Conservation (phyloP, 768 basidiomycete species). For the Boletus bicolor region DNA sequence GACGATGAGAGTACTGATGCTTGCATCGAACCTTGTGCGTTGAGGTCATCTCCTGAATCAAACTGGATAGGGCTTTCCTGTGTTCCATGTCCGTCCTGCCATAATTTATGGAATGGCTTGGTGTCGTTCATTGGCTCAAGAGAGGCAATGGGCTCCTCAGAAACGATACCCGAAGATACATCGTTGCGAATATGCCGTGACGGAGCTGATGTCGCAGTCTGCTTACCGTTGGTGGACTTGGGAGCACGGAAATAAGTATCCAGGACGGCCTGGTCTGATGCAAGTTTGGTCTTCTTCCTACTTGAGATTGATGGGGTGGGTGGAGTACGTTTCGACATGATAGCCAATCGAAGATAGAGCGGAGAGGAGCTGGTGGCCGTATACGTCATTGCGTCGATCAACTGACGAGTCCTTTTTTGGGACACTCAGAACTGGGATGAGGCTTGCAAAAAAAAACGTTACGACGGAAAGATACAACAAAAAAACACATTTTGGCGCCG, state of each 20-base stretch:
- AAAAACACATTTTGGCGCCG: background rate
- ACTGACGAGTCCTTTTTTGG: slow-evolving; percentile 19
- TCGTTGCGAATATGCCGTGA: slow-evolving; percentile 18
- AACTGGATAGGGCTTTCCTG: slow-evolving; percentile 25
- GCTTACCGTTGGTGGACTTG: slow-evolving; percentile 11
- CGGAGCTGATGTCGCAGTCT: slow-evolving; percentile 7
- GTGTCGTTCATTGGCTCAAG: slow-evolving; percentile 1
- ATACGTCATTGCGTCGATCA: slow-evolving; percentile 32
- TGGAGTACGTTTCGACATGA: slow-evolving; percentile 22
- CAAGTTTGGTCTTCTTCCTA: slow-evolving; percentile 23
- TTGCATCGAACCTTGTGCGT: slow-evolving; percentile 4
- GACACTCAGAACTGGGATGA: slow-evolving; percentile 3
- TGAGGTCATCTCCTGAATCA: slow-evolving; percentile 19
- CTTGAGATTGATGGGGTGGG: slow-evolving; percentile 9
- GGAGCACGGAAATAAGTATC: slow-evolving; percentile 27
- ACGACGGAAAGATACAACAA: slow-evolving; percentile 3
- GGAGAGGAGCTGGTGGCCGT: slow-evolving; percentile 9
- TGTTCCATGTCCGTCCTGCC: slow-evolving; percentile 25
- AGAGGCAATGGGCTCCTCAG: slow-evolving; percentile 14
- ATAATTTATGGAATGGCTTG: slow-evolving; percentile 5
- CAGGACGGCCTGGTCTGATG: slow-evolving; percentile 18
- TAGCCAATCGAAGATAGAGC: slow-evolving; percentile 7
- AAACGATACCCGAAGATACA: slow-evolving; percentile 13
- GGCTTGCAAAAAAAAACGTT: background rate
- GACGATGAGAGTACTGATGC: slow-evolving; percentile 8